Base-by-base conservation (phyloP, 805 yeast species). In the Suhomyces faveliae region DNA sequence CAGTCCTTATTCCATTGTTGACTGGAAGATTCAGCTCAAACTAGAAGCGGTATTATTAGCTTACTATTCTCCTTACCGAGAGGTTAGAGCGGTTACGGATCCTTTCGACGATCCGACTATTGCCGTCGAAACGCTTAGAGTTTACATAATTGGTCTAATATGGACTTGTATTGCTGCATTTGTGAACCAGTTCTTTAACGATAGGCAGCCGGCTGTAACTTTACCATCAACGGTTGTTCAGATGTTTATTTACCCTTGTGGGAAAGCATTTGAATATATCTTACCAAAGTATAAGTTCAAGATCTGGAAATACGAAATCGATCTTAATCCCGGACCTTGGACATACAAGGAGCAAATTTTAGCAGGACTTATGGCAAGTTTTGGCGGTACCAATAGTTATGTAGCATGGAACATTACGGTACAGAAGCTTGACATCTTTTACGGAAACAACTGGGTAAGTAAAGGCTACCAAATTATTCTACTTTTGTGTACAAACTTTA, bases 311-410 rank as follows among this genome's bases (percentile, higher is more conserved):
- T 46, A 41, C 35, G 29, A 37, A 3, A 4, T 57, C 22, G 56
- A 54, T 7, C 60, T 82, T 42, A 81, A 81, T 59, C 85, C 84
- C 2, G 85, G 87, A 11, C 84, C 85, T 11, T 84, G 86, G 84
- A 67, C 72, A 22, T 71, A 62, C 53, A 83, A 83, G 58, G 88
- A 83, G 55, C 89, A 84, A 61, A 80, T 82, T 81, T 72, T 84
- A 49, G 70, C 84, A 1, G 78, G 88, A 6, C 56, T 74, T 17
- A 68, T 69, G 56, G 67, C 57, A 54, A 60, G 68, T 41, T 68
- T 70, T 23, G 67, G 70, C 29, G 57, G 61, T 29, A 55, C 66
- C 27, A 55, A 57, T 48, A 54, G 60, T 44, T 67, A 49, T 33
- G 62, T 59, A 12, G 42, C 53, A 2, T 57, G 40, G 40, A 60